Evolutionary conservation across 139 green algal genomes (phyloP), one percentile per base, ranked within the genome.

Genomic region (Asterochloris sp.): DNA sequence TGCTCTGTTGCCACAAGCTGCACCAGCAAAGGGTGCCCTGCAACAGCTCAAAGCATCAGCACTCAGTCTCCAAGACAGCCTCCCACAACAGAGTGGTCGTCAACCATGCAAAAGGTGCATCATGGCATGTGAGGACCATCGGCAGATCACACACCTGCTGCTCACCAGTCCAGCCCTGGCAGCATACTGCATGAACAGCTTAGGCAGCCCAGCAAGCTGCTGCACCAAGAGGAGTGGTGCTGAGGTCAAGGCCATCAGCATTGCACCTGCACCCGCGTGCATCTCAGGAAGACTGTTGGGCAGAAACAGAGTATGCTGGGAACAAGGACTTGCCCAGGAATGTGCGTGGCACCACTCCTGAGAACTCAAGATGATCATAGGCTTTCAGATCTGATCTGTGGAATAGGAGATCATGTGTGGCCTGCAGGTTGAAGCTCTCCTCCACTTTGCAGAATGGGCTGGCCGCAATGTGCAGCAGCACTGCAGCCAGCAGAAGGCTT

Each of bases 361-460:
- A 93, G 75, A 98, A 98, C 16, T 91, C 88, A 14, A 89, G 54
- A 78, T 98, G 94, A 78, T 98, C 94, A 83, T 94, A 97, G 9
- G 17, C 14, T 10, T 47, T 21, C 4, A 95, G 24, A 24, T 94
- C 27, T 0, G 10, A 54, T 27, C 79, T 21, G 69, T 93, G 87
- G 63, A 88, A 90, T 24, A 97, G 79, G 26, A 97, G 27, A 86
- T 98, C 94, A 82, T 96, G 91, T 29, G 83, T 84, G 73, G 91
- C 91, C 29, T 95, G 91, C 60, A 95, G 24, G 69, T 94, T 95
- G 86, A 98, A 98, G 82, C 88, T 94, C 88, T 98, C 94, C 86
- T 98, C 94, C 24, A 98, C 94, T 62, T 98, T 98, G 47, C 91
- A 94, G 82, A 86, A 98, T 19, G 94, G 94, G 1, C 86, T 80